Evolutionary conservation across 352 stramenopile species (phyloP).

Genomic region (Phytopythium mirpurense): DNA sequence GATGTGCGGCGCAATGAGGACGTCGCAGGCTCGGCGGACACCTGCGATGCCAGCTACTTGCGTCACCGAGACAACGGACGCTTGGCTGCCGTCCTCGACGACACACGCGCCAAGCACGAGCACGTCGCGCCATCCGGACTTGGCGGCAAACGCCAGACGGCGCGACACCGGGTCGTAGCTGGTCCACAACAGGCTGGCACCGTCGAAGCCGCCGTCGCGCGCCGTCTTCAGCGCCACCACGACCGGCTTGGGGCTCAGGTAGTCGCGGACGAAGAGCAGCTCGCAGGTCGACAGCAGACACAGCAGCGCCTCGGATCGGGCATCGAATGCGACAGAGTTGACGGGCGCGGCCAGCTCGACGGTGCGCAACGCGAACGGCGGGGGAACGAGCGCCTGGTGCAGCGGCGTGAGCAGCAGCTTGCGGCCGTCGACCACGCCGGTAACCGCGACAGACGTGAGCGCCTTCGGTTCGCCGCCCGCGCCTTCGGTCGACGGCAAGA

Average conservation of each 20-base stretch:
- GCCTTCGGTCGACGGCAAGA: neutral
- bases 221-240: slow-evolving; percentile 5
- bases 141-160: slow-evolving; percentile 18
- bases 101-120: slow-evolving; percentile 10
- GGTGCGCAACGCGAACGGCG: slow-evolving; percentile 48
- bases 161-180: slow-evolving; percentile 6
- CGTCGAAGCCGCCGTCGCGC: neutral
- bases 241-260: slow-evolving; percentile 12
- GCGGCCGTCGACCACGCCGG: slow-evolving; percentile 51
- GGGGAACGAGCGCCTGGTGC: slow-evolving; percentile 59
- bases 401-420: slow-evolving; percentile 66
- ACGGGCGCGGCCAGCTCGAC: slow-evolving; percentile 31
- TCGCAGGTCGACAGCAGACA: slow-evolving; percentile 35
- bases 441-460: slow-evolving; percentile 28
- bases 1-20: neutral
- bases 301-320: slow-evolving; percentile 26
- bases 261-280: slow-evolving; percentile 44
- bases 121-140: slow-evolving; percentile 23
- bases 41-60: neutral
- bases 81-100: neutral
- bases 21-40: neutral
- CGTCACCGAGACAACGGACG: neutral
- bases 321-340: slow-evolving; percentile 57
- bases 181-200: slow-evolving; percentile 32
- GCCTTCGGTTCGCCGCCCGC: neutral